A percentile compares a stretch with the other conserved stretches of the same genome.
Evolutionary conservation across 2,329 filamentous ascomycete species (phyloP).

Genomic region (Pseudogymnoascus sp.): DNA sequence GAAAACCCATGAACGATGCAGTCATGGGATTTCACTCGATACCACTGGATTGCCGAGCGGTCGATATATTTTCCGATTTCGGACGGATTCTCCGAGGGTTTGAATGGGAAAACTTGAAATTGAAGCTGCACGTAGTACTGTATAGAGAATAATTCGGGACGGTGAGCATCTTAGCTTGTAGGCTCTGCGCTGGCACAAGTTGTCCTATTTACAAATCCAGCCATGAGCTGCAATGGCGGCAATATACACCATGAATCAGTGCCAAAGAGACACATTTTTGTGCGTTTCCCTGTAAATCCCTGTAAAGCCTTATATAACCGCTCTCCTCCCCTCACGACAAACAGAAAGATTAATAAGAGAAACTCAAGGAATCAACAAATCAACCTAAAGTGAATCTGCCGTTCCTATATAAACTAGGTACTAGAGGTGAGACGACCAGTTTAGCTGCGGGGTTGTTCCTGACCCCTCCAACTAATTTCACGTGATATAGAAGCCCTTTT

Average conservation of each 20-base stretch:
- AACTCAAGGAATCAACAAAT: not conserved
- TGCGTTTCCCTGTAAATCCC: conserved; percentile 1
- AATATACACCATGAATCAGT: not conserved
- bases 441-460: conserved; percentile 7
- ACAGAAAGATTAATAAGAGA: not conserved
- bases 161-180: not conserved
- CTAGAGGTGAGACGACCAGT: not conserved
- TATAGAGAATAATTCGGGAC: not conserved
- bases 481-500: conserved; percentile 5
- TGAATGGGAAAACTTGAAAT: conserved; percentile 1
- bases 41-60: conserved; percentile 1
- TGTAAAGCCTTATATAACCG: not conserved
- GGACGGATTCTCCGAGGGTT: not conserved
- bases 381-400: not conserved
- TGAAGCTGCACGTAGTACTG: not conserved
- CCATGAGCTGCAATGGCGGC: not conserved
- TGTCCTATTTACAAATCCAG: not conserved
- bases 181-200: not conserved
- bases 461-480: conserved; percentile 6
- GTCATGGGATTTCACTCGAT: conserved; percentile 2
- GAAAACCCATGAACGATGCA: conserved; percentile 4
- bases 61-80: conserved; percentile 8
- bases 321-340: not conserved
- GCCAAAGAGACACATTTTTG: not conserved
- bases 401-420: not conserved